Conservation (phyloP, 2,329 filamentous ascomycete species). For the Sporothrix dimorphospora region DNA sequence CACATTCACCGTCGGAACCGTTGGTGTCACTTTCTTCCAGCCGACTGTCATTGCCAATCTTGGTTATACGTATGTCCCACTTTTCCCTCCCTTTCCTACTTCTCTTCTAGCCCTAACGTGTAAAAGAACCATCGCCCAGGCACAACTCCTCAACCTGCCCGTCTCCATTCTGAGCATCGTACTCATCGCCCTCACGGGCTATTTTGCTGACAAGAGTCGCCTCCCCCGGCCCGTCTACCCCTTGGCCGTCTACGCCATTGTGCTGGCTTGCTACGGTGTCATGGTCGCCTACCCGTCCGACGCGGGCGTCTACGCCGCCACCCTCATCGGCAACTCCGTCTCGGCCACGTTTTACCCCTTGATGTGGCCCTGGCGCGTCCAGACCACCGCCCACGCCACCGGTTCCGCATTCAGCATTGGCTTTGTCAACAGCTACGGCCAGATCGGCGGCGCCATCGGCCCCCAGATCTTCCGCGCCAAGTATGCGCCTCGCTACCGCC, state of each 20-base stretch:
- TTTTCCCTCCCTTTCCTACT: neutral
- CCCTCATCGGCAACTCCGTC: slow-evolving; percentile 51
- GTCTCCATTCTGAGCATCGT: slow-evolving; percentile 27
- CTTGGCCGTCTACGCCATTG: slow-evolving; percentile 21
- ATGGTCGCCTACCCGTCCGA: slow-evolving; percentile 29
- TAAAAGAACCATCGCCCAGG: slow-evolving; percentile 45
- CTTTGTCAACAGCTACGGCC: slow-evolving; percentile 33
- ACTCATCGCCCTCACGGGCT: slow-evolving; percentile 29
- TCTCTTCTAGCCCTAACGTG: slow-evolving; percentile 27
- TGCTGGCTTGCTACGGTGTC: slow-evolving; percentile 31
- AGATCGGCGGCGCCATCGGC: slow-evolving; percentile 33
- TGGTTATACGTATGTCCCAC: slow-evolving; percentile 32
- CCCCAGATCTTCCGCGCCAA: slow-evolving; percentile 32
- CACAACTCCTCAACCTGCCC: slow-evolving; percentile 50
- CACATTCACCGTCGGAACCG: slow-evolving; percentile 50
- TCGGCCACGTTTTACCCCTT: slow-evolving; percentile 42
- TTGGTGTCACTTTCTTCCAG: slow-evolving; percentile 49
- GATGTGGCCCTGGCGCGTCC: slow-evolving; percentile 33
- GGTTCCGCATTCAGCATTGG: slow-evolving; percentile 32
- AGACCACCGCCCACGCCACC: slow-evolving; percentile 29
- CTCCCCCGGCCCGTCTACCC: slow-evolving; percentile 30
- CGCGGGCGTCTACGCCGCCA: slow-evolving; percentile 44
- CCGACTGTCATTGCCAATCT: slow-evolving; percentile 47
- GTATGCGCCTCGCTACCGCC: slow-evolving; percentile 30
- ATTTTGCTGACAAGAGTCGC: slow-evolving; percentile 30